Base-by-base conservation (phyloP, 495 filamentous ascomycete genomes). In the Aspergillus steynii region DNA sequence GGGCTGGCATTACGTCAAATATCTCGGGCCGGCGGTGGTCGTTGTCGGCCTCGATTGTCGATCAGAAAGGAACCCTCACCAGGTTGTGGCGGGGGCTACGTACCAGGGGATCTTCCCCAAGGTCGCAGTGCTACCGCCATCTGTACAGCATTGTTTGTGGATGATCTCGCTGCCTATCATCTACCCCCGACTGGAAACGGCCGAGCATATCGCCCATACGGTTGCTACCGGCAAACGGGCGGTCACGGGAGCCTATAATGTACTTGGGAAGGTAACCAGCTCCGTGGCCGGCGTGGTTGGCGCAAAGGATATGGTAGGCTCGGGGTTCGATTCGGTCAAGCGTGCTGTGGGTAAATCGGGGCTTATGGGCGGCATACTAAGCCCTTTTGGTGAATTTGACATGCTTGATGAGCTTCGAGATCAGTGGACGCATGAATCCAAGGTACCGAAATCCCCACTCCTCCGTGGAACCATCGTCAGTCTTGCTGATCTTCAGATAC, bases 1-100 rank as follows among this genome's bases (percentile, higher is more conserved):
- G 1, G 95, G 95, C 15, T 99, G 95, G 95, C 95, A 99, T 71
- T 98, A 97, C 69, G 83, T 99, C 77, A 99, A 99, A 71, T 97
- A 88, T 67, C 86, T 99, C 14, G 95, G 95, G 0, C 96, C 95
- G 1, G 89, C 90, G 7, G 90, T 99, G 1, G 92, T 92, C 0
- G 89, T 94, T 3, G 87, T 96, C 42, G 95, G 95, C 2, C 86
- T 91, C 0, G 95, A 99, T 72, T 92, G 90, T 63, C 89, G 95
- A 48, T 95, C 91, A 1, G 95, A 99, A 73, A 82, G 95, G 15
- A 97, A 90, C 60, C 91, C 89, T 31, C 86, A 88, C 60, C 93
- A 96, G 64, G 94, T 99, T 50, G 87, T 99, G 81, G 95, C 94
- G 3, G 95, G 95, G 6, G 92, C 95, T 50, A 97, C 95, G 3